Conservation (phyloP, 2,329 filamentous ascomycete genomes). For the Arthrobotrys musiformis region DNA sequence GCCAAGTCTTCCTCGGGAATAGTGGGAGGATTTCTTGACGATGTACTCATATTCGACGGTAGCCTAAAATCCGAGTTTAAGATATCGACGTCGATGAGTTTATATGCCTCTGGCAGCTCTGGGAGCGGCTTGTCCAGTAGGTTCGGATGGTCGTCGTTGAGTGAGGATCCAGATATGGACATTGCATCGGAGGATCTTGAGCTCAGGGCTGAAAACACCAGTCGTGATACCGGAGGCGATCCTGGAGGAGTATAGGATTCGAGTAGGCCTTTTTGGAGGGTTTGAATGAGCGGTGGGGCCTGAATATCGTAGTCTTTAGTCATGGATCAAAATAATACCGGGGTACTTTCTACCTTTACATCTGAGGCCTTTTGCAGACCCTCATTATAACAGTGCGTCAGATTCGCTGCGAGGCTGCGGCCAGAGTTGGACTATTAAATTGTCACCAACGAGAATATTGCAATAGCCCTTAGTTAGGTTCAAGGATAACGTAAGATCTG, state of each 20-base stretch:
- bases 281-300: neutral
- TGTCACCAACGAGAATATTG: too few species aligned
- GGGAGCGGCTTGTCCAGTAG: neutral
- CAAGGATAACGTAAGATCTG: too few species aligned
- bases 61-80: neutral
- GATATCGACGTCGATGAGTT: neutral
- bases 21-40: neutral
- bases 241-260: neutral
- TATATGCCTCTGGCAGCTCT: neutral
- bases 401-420: neutral
- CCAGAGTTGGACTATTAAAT: neutral
- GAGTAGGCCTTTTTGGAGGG: neutral
- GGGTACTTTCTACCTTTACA: too few species aligned
- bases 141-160: neutral
- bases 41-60: neutral
- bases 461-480: too few species aligned
- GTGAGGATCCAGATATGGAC: slow-evolving; percentile 2
- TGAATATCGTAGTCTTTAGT: too few species aligned
- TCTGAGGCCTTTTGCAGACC: neutral
- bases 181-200: slow-evolving; percentile 5
- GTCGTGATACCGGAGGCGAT: neutral
- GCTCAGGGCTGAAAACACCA: neutral
- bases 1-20: neutral
- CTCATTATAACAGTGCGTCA: slow-evolving; percentile 7
- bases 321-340: too few species aligned